A percentile compares a stretch with the other conserved stretches of the same genome.
Evolutionary conservation across 2,329 filamentous ascomycete genomes (phyloP).

Genomic region (Pyrenophora teres): DNA sequence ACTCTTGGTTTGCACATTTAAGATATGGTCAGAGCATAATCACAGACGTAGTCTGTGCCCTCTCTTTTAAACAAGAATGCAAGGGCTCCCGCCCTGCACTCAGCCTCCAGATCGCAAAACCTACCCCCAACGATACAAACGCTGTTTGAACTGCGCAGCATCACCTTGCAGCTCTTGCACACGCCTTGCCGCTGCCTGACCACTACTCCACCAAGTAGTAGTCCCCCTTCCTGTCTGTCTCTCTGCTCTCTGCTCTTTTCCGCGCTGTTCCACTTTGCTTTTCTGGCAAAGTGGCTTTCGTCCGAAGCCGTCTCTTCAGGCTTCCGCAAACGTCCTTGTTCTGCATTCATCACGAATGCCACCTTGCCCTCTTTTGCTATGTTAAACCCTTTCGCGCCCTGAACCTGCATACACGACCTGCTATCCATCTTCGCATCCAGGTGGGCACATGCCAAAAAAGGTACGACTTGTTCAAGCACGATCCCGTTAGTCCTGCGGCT

Average conservation of each 20-base stretch:
- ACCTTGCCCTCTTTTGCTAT: slow-evolving; percentile 41
- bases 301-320: slow-evolving; percentile 38
- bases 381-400: slow-evolving; percentile 36
- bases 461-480: slow-evolving; percentile 35
- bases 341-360: slow-evolving; percentile 36
- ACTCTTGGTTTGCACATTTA: slow-evolving; percentile 30
- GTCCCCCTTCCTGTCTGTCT: slow-evolving; percentile 37
- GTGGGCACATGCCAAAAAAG: slow-evolving; percentile 41
- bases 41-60: slow-evolving; percentile 25
- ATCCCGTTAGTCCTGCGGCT: slow-evolving; percentile 27
- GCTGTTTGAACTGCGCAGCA: slow-evolving; percentile 41
- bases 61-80: slow-evolving; percentile 39
- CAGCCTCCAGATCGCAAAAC: slow-evolving; percentile 29
- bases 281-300: slow-evolving; percentile 38
- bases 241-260: slow-evolving; percentile 36
- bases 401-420: slow-evolving; percentile 21
- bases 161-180: slow-evolving; percentile 31
- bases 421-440: slow-evolving; percentile 22
- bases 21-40: slow-evolving; percentile 32
- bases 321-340: slow-evolving; percentile 40
- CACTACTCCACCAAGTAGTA: slow-evolving; percentile 18
- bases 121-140: slow-evolving; percentile 33
- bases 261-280: slow-evolving; percentile 41
- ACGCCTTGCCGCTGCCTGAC: slow-evolving; percentile 25
- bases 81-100: slow-evolving; percentile 40